phyloP scores from a whole-genome alignment of 768 basidiomycete species.

The Jaapia argillacea region DNA sequence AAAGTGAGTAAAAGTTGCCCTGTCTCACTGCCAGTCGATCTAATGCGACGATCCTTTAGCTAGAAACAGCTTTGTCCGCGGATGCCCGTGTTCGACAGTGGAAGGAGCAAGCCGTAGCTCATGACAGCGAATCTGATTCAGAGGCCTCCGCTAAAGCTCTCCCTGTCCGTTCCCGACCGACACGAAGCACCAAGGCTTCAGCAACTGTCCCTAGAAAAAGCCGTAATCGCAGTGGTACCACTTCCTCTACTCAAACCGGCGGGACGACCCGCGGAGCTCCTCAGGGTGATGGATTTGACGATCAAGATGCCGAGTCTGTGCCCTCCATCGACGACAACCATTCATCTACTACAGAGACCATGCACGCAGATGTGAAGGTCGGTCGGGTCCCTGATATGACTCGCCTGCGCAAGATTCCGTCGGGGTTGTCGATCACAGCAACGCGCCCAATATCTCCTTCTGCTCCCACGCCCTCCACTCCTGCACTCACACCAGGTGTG shows the following conservation, averaged over 20 bases:
- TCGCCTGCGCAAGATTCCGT: slow-evolving; percentile 23
- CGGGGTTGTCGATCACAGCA: slow-evolving; percentile 21
- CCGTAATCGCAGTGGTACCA: slow-evolving; percentile 40
- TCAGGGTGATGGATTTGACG: neutral
- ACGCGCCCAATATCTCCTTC: slow-evolving; percentile 15
- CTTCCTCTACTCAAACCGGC: slow-evolving; percentile 49
- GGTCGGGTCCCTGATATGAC: too few relatives aligned
- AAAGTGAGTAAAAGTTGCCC: slow-evolving; percentile 44
- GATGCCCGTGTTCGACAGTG: slow-evolving; percentile 39
- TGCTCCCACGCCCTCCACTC: slow-evolving; percentile 22
- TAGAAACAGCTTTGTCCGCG: slow-evolving; percentile 63
- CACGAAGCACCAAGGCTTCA: neutral
- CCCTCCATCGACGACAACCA: too few relatives aligned
- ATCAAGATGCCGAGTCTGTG: too few relatives aligned
- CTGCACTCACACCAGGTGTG: slow-evolving; percentile 17
- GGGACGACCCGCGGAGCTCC: slow-evolving; percentile 10
- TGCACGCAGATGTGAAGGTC: too few relatives aligned
- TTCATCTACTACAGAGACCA: too few relatives aligned
- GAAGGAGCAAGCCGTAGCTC: slow-evolving; percentile 22
- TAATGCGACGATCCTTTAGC: slow-evolving; percentile 26
- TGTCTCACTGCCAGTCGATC: neutral
- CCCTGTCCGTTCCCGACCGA: neutral
- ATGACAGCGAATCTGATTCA: slow-evolving; percentile 38
- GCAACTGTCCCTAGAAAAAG: slow-evolving; percentile 4
- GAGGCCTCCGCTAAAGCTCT: slow-evolving; percentile 9